Evolutionary conservation across 2,329 filamentous ascomycete genomes (phyloP).

Genomic region (Pseudogymnoascus sp.): DNA sequence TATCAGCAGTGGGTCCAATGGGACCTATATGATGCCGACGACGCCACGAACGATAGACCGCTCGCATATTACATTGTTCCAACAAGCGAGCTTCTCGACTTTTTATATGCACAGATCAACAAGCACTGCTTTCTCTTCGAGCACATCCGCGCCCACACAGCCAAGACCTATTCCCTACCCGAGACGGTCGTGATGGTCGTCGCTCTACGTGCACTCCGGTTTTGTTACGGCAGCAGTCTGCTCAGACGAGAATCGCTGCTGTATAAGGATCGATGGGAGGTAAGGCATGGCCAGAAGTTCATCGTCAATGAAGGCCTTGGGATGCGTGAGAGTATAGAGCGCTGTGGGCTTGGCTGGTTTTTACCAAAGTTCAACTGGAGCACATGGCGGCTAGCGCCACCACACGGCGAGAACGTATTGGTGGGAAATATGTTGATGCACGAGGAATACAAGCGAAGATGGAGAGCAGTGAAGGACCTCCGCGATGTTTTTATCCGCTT

Average conservation of each 20-base stretch:
- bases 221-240: not conserved
- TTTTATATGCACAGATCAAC: not conserved
- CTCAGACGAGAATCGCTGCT: not conserved
- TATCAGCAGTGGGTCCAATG: not conserved
- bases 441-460: not conserved
- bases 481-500: not conserved
- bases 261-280: not conserved
- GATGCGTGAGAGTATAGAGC: not conserved
- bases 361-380: not conserved
- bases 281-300: not conserved
- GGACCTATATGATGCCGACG: not conserved
- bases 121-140: not conserved
- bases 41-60: not conserved
- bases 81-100: not conserved
- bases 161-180: not conserved
- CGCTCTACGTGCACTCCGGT: not conserved
- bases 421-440: not conserved
- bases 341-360: not conserved
- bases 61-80: not conserved
- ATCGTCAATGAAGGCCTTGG: not conserved
- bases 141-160: not conserved
- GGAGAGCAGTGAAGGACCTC: not conserved
- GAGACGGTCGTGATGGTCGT: not conserved
- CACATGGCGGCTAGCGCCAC: not conserved
- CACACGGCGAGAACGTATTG: not conserved